Evolutionary conservation across 495 filamentous ascomycete genomes (phyloP), one percentile per base, ranked within the genome.

Genomic region (Daldinia caldariorum): DNA sequence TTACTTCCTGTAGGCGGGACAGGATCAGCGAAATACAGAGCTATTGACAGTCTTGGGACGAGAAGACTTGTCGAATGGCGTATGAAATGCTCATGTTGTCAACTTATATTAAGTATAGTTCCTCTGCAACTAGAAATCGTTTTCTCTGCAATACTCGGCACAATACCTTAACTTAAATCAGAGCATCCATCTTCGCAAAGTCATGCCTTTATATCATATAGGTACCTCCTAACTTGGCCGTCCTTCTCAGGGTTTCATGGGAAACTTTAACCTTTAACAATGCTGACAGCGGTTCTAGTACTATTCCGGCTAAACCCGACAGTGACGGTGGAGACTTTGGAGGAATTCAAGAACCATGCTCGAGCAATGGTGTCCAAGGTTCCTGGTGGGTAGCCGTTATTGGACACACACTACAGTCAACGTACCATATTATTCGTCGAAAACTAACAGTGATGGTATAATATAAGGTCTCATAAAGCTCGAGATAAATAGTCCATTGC

Each of bases 201-300:
- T 9, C 56, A 67, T 67, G 63, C 35, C 63, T n/a, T 12, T 67
- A 43, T 60, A 60, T 37, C 63, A 67, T 49, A 61, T 67, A 54
- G 63, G 63, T 67, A 67, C 43, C 31, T 26, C 26, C 34, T 10
- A 35, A 10, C 34, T 35, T 35, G 9, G 0, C 9, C 8, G 32
- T 29, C 4, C 34, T 35, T 8, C 34, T 35, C 9, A 35, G 34
- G 34, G 9, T 1, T 37, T 18, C 31, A 20, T 13, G 4, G 13
- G 8, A 6, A 4, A 5, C 55, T 12, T 6, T 5, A 45, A 5
- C 7, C 55, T 12, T 6, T 5, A 45, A 5, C 7, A 35, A 22
- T 29, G 9, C 13, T 67, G 26, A 60, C 22, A 37, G 2, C 7
- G 1, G 10, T 10, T 41, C 18, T 37, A 67, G 63, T 61, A 16